Base-by-base conservation (phyloP, 345 rosid genomes). In the Clarkia xantiana region DNA sequence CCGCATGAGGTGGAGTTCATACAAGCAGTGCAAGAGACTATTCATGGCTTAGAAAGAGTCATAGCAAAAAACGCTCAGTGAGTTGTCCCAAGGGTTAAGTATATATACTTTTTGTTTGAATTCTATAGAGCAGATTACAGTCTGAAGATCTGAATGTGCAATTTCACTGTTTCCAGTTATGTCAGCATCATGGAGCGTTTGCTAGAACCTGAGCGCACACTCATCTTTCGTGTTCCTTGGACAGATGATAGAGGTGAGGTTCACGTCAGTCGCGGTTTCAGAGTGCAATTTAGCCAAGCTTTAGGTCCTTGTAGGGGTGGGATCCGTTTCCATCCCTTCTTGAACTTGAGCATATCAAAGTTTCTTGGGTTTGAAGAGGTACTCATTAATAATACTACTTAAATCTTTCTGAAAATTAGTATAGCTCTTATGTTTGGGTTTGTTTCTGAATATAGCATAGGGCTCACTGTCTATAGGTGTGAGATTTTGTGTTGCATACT, bases 301-400 rank as follows among this genome's bases (percentile, higher is more conserved):
- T 46, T 91, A 51, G 98, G 98, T 54, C 98, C 98, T 15, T 91
- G 90, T 62, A 82, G 98, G 62, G 96, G 98, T 46, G 95, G 98
- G 56, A 72, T 91, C 58, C 95, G 96, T 23, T 84, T 91, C 69
- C 95, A 86, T 70, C 96, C 98, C 44, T 72, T 73, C 25, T 72
- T 84, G 89, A 84, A 82, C 78, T 69, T 91, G 63, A 84, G 96
- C 59, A 73, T 84, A 64, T 80, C 78, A 57, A 91, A 91, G 52
- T 91, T 91, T 77, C 95, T 91, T 64, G 98, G 87, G 55, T 76
- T 91, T 58, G 88, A 84, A 64, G 96, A 91, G 96, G 96, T 91
- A 64, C 11, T 9, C n/a, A 49, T 48, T 58, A 56, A 4, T 48
- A 17, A 10, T n/a, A n/a, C n/a, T 46, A 14, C 11, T 23, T 40